phyloP scores from a whole-genome alignment of 148 eudicot species.

The Polygonum aviculare region DNA sequence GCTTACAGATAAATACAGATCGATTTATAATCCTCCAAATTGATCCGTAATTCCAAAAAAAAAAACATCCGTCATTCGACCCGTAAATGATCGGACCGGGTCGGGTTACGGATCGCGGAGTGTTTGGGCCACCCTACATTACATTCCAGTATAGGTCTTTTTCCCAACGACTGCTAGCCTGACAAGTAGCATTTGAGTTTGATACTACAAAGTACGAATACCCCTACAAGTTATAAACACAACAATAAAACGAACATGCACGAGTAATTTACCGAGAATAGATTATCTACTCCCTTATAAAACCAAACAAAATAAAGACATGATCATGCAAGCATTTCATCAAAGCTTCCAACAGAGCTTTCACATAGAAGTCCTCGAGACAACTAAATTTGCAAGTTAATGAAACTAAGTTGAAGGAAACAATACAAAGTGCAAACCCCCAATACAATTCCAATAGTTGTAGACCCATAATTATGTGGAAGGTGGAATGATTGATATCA shows the following conservation, averaged over 20 bases:
- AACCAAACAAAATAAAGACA: background rate
- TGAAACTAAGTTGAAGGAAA: background rate
- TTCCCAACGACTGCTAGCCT: too few species aligned
- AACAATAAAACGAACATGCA: background rate
- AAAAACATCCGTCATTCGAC: too few species aligned
- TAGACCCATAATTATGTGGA: conserved; percentile 5
- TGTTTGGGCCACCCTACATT: too few species aligned
- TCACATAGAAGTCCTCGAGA: background rate
- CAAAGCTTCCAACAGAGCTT: background rate
- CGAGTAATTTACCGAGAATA: too few species aligned
- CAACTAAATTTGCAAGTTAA: background rate
- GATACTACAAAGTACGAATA: too few species aligned
- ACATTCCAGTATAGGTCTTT: too few species aligned
- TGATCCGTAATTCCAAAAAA: too few species aligned
- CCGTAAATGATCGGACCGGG: too few species aligned
- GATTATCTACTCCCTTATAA: background rate
- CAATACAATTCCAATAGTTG: conserved; percentile 3
- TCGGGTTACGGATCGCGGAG: too few species aligned
- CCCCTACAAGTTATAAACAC: background rate
- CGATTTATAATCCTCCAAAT: too few species aligned
- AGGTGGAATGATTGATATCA: background rate
- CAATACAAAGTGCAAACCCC: conserved; percentile 6
- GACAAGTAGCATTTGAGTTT: too few species aligned
- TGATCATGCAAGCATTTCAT: background rate
- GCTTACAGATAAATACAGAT: too few species aligned